Percentiles rank a stretch among this genome's conserved stretches.
These are phyloP conservation scores for Leccinum ochraceum DNA, from an alignment of 768 basidiomycete genomes.

Conservation along the genomic window DNA sequence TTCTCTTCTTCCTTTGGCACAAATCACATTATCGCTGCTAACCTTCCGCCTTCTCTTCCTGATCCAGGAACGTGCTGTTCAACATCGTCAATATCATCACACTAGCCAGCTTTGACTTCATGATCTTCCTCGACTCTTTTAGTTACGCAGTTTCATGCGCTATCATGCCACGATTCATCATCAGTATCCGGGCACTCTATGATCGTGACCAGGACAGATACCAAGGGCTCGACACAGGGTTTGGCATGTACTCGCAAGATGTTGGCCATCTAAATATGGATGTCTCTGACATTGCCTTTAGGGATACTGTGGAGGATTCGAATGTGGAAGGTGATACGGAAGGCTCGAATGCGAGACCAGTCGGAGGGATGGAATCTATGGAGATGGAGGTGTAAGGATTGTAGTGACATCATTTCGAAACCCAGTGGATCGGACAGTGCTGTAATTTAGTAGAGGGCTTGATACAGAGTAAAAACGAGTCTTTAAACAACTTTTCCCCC, in stretches of 20 bases:
- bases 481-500: too few relatives aligned
- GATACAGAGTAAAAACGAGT: neutral
- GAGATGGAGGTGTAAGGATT: neutral
- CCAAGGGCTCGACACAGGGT: neutral
- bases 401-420: neutral
- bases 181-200: neutral
- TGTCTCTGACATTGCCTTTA: neutral
- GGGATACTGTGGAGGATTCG: neutral
- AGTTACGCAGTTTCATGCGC: neutral
- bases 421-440: neutral
- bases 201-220: neutral
- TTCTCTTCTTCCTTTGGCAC: neutral
- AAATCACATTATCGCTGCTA: neutral
- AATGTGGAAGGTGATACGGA: neutral
- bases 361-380: neutral
- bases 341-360: neutral
- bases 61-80: neutral
- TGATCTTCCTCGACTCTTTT: neutral
- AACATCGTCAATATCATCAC: neutral
- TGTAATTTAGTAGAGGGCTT: neutral
- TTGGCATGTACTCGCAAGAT: neutral
- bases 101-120: neutral
- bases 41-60: neutral
- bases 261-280: neutral
- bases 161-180: slow-evolving; percentile 1